Percentiles rank a stretch among this genome's conserved stretches.
These are phyloP conservation scores for Fusarium keratoplasticum DNA, from an alignment of 2,329 filamentous ascomycete genomes.

Conservation along the genomic window DNA sequence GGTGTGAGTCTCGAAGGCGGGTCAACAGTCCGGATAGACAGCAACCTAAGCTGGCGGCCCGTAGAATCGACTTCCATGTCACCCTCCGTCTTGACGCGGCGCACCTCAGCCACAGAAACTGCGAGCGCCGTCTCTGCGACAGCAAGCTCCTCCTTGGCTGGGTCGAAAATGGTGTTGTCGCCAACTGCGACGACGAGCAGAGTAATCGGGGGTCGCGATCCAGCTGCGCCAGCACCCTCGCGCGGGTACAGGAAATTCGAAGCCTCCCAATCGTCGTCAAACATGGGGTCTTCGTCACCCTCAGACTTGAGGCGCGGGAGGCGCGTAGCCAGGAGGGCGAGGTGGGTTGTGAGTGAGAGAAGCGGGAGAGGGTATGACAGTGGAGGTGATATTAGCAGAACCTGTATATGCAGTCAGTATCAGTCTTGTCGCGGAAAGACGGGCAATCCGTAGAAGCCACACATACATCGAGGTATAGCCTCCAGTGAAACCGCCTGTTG, in stretches of 20 bases:
- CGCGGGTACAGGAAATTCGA: conserved; percentile 81
- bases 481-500: conserved; percentile 95
- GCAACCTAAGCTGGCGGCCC: conserved; percentile 64
- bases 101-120: conserved; percentile 75
- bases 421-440: neutral
- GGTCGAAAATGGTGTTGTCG: conserved; percentile 93
- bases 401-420: conserved; percentile 61
- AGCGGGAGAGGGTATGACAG: conserved; percentile 93
- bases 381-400: conserved; percentile 91
- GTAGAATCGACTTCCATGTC: conserved; percentile 57
- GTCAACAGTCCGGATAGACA: conserved; percentile 79
- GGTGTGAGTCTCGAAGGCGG: conserved; percentile 79
- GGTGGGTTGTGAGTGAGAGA: conserved; percentile 91
- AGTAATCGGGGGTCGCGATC: conserved; percentile 81
- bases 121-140: conserved; percentile 92
- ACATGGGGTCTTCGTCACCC: conserved; percentile 94
- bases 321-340: conserved; percentile 89
- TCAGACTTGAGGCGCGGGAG: conserved; percentile 89
- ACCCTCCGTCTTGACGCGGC: conserved; percentile 36
- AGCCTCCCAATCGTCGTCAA: conserved; percentile 97
- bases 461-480: conserved; percentile 91
- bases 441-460: neutral
- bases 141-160: conserved; percentile 88
- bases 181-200: conserved; percentile 89
- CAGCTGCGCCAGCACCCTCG: conserved; percentile 45